Conservation (phyloP, 257 asterid genomes). For the Jacaranda copaia region DNA sequence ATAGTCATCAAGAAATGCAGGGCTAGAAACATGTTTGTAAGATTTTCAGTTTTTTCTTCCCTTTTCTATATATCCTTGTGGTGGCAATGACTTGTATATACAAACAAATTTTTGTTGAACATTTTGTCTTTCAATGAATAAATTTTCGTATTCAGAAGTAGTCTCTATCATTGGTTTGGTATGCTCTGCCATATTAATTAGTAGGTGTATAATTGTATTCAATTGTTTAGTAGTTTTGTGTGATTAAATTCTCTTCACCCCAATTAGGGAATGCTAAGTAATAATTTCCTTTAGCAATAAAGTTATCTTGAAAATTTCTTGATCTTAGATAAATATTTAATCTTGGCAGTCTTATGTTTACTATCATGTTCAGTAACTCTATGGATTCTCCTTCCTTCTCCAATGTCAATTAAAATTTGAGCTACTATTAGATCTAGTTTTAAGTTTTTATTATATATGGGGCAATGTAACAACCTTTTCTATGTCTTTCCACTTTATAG, state of each 20-base stretch:
- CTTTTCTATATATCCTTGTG: not conserved
- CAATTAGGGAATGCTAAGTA: not conserved
- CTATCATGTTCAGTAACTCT: no score
- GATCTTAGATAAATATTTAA: not conserved
- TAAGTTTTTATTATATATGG: no score
- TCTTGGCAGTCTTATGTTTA: no score
- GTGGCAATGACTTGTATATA: conserved; percentile 25
- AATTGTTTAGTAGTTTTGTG: not conserved
- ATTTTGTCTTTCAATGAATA: conserved; percentile 16
- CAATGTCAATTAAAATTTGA: no score
- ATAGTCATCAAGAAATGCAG: conserved; percentile 31
- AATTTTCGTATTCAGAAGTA: conserved; percentile 2
- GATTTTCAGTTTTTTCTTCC: not conserved
- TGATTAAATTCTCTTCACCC: no score
- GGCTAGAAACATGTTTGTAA: conserved; percentile 23
- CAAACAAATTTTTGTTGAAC: not conserved
- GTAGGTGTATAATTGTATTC: not conserved
- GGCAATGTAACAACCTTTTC: no score
- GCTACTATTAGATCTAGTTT: no score
- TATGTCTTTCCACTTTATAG: no score
- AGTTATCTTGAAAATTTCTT: not conserved
- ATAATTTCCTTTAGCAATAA: not conserved
- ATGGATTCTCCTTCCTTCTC: no score
- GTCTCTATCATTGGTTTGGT: not conserved
- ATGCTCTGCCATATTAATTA: not conserved